Percentiles rank a stretch among this genome's conserved stretches.
Conservation (phyloP, 1,284 basidiomycete species). For the Polyporus tsugae region DNA sequence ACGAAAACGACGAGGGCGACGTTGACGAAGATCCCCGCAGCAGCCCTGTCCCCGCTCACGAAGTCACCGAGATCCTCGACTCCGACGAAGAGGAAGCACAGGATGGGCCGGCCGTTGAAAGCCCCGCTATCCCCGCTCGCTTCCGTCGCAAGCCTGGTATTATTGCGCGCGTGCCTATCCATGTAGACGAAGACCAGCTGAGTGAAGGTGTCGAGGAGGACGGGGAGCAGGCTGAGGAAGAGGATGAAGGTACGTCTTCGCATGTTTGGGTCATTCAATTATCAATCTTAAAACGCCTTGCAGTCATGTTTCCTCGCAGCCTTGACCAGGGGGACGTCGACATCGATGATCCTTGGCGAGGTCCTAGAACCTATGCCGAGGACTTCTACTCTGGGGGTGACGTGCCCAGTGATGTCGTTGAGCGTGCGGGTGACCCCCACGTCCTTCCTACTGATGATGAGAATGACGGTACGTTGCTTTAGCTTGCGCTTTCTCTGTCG, state of each 20-base stretch:
- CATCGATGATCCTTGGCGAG: constrained; percentile 57
- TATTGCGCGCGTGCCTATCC: neutral
- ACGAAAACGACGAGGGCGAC: constrained; percentile 27
- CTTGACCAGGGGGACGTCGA: constrained; percentile 26
- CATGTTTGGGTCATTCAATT: neutral
- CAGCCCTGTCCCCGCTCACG: constrained; percentile 18
- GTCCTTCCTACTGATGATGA: constrained; percentile 23
- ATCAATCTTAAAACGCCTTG: too few species aligned
- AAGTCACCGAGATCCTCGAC: constrained; percentile 30
- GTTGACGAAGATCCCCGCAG: constrained; percentile 22
- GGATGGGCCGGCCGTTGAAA: constrained; percentile 9
- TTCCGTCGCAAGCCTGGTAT: constrained; percentile 26
- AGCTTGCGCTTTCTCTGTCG: neutral
- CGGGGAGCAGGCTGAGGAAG: constrained; percentile 34
- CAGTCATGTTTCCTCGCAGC: constrained; percentile 23
- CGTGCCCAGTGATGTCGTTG: constrained; percentile 13
- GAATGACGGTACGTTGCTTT: constrained; percentile 19
- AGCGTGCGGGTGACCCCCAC: constrained; percentile 20
- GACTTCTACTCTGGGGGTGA: constrained; percentile 51
- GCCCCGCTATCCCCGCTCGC: constrained; percentile 20
- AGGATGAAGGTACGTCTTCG: constrained; percentile 28
- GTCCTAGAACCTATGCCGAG: constrained; percentile 55
- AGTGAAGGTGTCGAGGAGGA: constrained; percentile 17
- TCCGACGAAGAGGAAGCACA: constrained; percentile 33
- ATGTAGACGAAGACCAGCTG: constrained; percentile 12